Evolutionary conservation across 805 yeast genomes (phyloP), one percentile per base, ranked within the genome.

Genomic region (Ogataea neopini): DNA sequence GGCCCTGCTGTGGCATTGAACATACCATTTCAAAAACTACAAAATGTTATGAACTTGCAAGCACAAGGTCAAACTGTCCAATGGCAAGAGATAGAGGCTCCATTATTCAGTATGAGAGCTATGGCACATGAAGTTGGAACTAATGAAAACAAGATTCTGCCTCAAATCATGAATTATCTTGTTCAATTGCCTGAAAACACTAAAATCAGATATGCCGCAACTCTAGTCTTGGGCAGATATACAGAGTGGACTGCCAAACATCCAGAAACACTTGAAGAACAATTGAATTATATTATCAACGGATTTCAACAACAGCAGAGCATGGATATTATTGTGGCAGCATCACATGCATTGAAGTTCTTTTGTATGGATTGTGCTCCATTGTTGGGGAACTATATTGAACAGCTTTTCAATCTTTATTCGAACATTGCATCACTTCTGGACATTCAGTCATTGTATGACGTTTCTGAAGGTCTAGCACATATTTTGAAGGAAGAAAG

Each of bases 241-340:
- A 88, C 98, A 1, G 89, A 86, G 68, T 94, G 99, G 97, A 88
- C 98, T 0, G 73, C 90, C 3, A 77, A 81, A 55, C 95, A 94
- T 67, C 90, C 96, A 4, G 84, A 86, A 51, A 85, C 75, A 57
- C 72, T 95, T 50, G 94, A 88, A 65, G 77, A 82, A 40, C 96
- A 91, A 65, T 74, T 94, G 48, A 83, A 85, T 52, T 94, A 90
- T 64, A 88, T 95, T 53, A 85, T 85, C 47, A 75, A 74, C 50
- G 96, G 97, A 0, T 86, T 89, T 58, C 70, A 73, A 47, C 62
- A 61, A 38, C 49, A 58, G 30, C 61, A 57, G 30, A 56, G 60
- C 36, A 36, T 55, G 53, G 83, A 79, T 36, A 85, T 88, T 25
- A 73, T 85, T 19, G 79, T 85, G 22, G 97, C 99, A 1, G 88